Base-by-base conservation (phyloP, 1,139 yeast genomes). In the Pichia sp. region DNA sequence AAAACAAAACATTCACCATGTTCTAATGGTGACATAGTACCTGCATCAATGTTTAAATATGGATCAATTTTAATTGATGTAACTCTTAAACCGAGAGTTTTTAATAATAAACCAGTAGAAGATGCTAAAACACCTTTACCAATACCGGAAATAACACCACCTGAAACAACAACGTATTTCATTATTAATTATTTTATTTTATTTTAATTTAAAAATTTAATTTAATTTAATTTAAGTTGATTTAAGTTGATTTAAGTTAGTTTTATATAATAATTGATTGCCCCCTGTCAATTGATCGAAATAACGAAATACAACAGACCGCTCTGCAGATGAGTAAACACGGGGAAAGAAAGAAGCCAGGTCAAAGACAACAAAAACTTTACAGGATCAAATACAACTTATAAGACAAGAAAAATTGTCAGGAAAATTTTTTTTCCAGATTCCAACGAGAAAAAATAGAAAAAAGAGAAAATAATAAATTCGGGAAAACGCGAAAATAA, bases 101-200 rank as follows among this genome's bases (percentile, higher is more conserved):
- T 93, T 66, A 93, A 76, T 53, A 91, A 68, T 66, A 93, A 78
- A 46, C 99, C 99, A 23, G 98, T 91, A 45, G 96, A 87, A 30
- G 97, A 88, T 46, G 99, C 95, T 48, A 89, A 74, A 51, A 89
- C 96, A 63, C 97, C 99, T 66, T 91, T 91, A 63, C 99, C 99
- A 62, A 91, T 91, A 68, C 99, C 98, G 55, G 96, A 86, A 56
- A 91, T 91, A 56, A 91, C 98, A 76, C 88, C 98, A 64, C 98
- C 98, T 48, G 97, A 89, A 39, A 91, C 98, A 59, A 91, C 95
- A 59, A 91, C 97, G 95, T 88, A 91, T 69, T 91, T 91, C 98
- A 91, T 89, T 25, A 10, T 42, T 22, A 6, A 21, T 6, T 6
- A 21, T 6, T 21, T 21, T 21, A 6, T 35, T 20, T 27, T 23